A percentile compares a stretch with the other conserved stretches of the same genome.
Conservation (phyloP, 1,284 basidiomycete genomes). For the Vanrija pseudolonga region DNA sequence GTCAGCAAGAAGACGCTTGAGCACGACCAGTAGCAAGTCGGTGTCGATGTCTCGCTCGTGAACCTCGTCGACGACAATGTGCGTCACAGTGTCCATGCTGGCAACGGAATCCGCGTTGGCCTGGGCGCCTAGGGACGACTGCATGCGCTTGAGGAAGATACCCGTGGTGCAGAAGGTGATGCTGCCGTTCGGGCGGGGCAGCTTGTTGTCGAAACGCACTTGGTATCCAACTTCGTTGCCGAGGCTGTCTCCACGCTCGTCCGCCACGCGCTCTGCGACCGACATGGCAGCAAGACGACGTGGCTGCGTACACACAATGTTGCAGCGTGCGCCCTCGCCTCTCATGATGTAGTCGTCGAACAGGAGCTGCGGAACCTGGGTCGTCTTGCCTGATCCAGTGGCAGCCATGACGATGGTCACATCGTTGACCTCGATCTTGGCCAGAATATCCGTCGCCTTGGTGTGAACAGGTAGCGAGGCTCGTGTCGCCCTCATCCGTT, state of each 20-base stretch:
- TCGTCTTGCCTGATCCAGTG: conserved; percentile 94
- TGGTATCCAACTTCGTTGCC: conserved; percentile 82
- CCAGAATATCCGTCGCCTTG: conserved; percentile 62
- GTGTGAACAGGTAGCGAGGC: conserved; percentile 69
- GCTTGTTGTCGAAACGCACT: conserved; percentile 82
- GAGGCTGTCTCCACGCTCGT: conserved; percentile 74
- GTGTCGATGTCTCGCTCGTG: conserved; percentile 96
- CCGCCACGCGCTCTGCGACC: conserved; percentile 87
- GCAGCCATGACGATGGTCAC: conserved; percentile 92
- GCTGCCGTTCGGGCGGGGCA: conserved; percentile 72
- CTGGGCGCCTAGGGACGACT: conserved; percentile 62
- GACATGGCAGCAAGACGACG: conserved; percentile 88
- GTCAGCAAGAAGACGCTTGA: conserved; percentile 78
- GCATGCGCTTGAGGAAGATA: conserved; percentile 82
- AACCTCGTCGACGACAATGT: conserved; percentile 92
- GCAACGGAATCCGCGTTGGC: conserved; percentile 36
- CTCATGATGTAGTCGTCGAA: conserved; percentile 78
- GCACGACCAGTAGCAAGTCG: conserved; percentile 83
- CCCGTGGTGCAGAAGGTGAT: conserved; percentile 95
- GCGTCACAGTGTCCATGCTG: conserved; percentile 76
- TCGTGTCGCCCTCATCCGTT: conserved; percentile 66
- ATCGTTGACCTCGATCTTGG: conserved; percentile 71
- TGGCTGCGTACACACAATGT: conserved; percentile 91
- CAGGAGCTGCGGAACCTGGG: conserved; percentile 89
- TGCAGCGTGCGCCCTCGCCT: conserved; percentile 78